phyloP scores from a whole-genome alignment of 805 yeast genomes.

The Ogataea glucozyma region DNA sequence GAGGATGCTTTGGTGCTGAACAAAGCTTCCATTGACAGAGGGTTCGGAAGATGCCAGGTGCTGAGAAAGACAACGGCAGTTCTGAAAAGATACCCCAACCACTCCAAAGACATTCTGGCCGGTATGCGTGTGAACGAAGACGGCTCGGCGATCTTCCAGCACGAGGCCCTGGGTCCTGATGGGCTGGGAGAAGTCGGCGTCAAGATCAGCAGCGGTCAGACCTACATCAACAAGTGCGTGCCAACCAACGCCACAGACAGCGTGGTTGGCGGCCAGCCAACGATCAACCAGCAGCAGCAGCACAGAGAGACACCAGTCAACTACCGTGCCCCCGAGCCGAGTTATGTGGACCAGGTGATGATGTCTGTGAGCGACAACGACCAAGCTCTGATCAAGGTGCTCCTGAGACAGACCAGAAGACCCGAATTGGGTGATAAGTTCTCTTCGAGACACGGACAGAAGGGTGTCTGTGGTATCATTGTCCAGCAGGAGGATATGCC shows the following conservation, averaged over 20 bases:
- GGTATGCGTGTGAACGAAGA: constrained; percentile 89
- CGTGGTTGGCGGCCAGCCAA: constrained; percentile 44
- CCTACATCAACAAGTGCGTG: constrained; percentile 88
- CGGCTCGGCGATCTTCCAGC: constrained; percentile 82
- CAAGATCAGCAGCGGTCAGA: constrained; percentile 88
- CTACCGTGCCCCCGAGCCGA: constrained; percentile 93
- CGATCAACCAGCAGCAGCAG: constrained; percentile 38
- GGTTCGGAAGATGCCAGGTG: constrained; percentile 97
- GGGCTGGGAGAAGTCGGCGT: constrained; percentile 97
- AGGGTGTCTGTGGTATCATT: constrained; percentile 98
- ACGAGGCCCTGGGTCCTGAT: constrained; percentile 85
- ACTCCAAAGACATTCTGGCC: constrained; percentile 85
- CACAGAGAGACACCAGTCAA: constrained; percentile 89
- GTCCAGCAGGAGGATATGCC: constrained; percentile 97
- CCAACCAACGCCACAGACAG: constrained; percentile 82
- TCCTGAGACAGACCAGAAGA: constrained; percentile 91
- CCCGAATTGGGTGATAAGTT: constrained; percentile 98
- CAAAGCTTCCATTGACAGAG: constrained; percentile 91
- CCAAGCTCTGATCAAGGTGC: constrained; percentile 88
- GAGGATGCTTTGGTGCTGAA: constrained; percentile 97
- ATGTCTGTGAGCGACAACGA: constrained; percentile 95
- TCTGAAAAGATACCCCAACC: constrained; percentile 89
- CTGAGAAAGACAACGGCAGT: constrained; percentile 88
- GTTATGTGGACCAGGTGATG: constrained; percentile 96
- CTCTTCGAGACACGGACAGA: constrained; percentile 97